Evolutionary conservation across 2,329 filamentous ascomycete genomes (phyloP).

Genomic region (Thermoascus crustaceus): DNA sequence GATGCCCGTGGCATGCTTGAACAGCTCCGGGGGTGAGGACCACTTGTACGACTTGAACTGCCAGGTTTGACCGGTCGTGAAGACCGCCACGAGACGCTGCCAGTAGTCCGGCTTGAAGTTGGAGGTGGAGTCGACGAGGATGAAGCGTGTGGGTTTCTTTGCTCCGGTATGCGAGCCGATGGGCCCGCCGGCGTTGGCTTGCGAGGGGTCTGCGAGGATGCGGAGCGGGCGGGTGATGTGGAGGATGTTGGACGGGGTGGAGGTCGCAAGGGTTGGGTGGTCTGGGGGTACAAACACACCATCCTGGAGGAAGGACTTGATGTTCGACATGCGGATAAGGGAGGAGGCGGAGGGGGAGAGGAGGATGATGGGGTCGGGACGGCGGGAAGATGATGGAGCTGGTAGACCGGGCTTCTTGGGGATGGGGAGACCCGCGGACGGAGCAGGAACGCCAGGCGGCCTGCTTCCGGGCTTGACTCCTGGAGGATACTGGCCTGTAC

Average conservation of each 20-base stretch:
- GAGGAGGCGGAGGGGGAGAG: slow-evolving; percentile 93
- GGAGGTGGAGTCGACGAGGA: slow-evolving; percentile 85
- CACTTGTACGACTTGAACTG: slow-evolving; percentile 99
- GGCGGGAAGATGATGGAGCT: slow-evolving; percentile 44
- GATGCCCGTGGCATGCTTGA: slow-evolving; percentile 77
- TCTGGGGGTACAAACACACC: slow-evolving; percentile 11
- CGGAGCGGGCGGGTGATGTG: slow-evolving; percentile 74
- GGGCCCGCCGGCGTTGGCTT: slow-evolving; percentile 11
- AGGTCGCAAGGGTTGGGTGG: slow-evolving; percentile 47
- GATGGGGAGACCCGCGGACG: slow-evolving; percentile 31
- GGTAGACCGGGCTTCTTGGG: slow-evolving; percentile 29
- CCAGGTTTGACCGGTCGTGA: slow-evolving; percentile 96
- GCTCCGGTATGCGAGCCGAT: slow-evolving; percentile 49
- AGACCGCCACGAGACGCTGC: slow-evolving; percentile 88
- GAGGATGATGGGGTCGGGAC: slow-evolving; percentile 81
- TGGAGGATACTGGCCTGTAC: slow-evolving; percentile 27
- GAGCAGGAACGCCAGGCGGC: slow-evolving; percentile 22
- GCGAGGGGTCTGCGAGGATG: slow-evolving; percentile 30
- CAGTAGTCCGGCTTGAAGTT: slow-evolving; percentile 98
- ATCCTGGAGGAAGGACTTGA: slow-evolving; percentile 46
- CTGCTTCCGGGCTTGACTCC: slow-evolving; percentile 25
- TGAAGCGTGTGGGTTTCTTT: slow-evolving; percentile 73
- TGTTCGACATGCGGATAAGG: slow-evolving; percentile 88
- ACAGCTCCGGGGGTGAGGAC: slow-evolving; percentile 79
- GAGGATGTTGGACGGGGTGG: slow-evolving; percentile 67